Base-by-base conservation (phyloP, 352 stramenopile genomes). In the Plasmopara halstedii region DNA sequence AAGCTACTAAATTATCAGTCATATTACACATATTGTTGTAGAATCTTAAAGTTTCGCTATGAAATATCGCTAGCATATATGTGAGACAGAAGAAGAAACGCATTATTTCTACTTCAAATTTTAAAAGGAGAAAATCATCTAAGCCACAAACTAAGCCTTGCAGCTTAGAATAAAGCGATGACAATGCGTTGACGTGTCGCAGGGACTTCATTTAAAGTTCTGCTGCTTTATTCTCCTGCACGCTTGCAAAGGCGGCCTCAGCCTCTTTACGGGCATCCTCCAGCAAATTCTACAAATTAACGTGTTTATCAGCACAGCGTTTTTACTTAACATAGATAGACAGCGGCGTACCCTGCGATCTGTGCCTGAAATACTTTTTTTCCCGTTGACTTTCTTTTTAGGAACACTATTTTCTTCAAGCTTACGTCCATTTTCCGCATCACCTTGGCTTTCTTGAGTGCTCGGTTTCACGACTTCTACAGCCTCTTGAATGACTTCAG, bases 181-280 rank as follows among this genome's bases (percentile, higher is more conserved):
- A 18, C 18, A 34, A 2, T 5, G 11, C 15, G 31, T 17, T n/a
- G 31, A 17, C 31, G 7, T 6, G 31, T 17, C n/a, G 31, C 31
- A 14, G 31, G 15, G 14, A 36, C 13, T 10, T 9, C 13, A 27
- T 21, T 42, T 59, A 73, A 5, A 70, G 46, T 39, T 73, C 64
- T n/a, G 25, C 14, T 38, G 25, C 25, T 10, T 29, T 29, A 4
- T 47, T 58, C n/a, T 53, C 41, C 14, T 41, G 15, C 25, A 40
- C 18, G 34, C 14, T 40, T 21, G 34, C 34, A 35, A 71, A 78
- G 0, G 64, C 64, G 8, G 41, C 45, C 27, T 60, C 60, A 3
- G 58, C 54, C 51, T 77, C 63, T 44, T 57, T 56, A 20, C 67
- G 67, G 7, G 67, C 67, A 1, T 68, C 48, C 15, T 78, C 54